Evolutionary conservation across 148 eudicot genomes (phyloP).

Genomic region (Cornus controversa): DNA sequence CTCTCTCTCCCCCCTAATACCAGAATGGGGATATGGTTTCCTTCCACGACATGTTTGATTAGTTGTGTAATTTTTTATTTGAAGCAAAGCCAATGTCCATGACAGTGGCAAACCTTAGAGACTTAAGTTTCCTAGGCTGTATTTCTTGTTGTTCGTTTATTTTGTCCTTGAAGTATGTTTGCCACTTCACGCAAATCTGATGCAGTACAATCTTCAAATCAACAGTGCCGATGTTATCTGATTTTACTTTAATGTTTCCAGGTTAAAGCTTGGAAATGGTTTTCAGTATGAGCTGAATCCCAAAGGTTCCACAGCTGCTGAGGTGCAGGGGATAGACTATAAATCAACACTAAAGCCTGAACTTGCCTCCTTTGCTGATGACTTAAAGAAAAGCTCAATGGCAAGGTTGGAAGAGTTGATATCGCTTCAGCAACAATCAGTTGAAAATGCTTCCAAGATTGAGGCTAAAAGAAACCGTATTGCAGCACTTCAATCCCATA

Average conservation of each 20-base stretch:
- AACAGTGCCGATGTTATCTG: background rate
- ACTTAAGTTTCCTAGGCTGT: background rate
- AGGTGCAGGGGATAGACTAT: constrained; percentile 77
- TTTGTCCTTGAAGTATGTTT: background rate
- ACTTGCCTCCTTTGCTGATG: constrained; percentile 56
- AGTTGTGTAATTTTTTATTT: background rate
- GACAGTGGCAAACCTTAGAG: background rate
- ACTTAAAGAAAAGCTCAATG: constrained; percentile 55
- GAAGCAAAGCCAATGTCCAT: background rate
- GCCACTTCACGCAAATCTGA: background rate
- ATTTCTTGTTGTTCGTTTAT: background rate
- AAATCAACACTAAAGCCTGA: constrained; percentile 72
- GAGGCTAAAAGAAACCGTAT: constrained; percentile 62
- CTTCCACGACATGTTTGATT: background rate
- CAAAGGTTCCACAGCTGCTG: constrained; percentile 65
- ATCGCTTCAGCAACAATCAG: constrained; percentile 65
- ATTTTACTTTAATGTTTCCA: constrained; percentile 24
- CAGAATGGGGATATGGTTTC: background rate
- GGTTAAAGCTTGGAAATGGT: constrained; percentile 80
- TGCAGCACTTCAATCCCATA: constrained; percentile 52
- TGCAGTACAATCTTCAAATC: background rate
- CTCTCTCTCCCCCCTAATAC: background rate
- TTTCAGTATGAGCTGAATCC: constrained; percentile 61
- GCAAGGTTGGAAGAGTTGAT: constrained; percentile 69
- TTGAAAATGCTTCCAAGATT: constrained; percentile 56